Percentiles rank a stretch among this genome's conserved stretches.
These are phyloP conservation scores for Apiospora rasikravindrae DNA, from an alignment of 2,329 filamentous ascomycete genomes.

Conservation along the genomic window DNA sequence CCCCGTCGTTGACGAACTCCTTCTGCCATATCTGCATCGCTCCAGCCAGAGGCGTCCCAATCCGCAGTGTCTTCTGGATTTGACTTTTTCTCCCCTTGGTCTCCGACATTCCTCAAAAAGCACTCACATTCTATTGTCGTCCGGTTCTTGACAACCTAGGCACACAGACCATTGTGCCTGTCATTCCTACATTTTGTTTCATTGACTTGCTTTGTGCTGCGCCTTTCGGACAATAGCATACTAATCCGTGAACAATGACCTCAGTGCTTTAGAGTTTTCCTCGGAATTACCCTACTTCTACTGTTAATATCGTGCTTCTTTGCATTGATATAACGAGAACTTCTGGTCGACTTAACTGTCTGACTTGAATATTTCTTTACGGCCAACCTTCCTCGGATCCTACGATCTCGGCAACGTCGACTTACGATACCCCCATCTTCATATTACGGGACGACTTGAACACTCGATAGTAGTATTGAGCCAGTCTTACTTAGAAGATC, in stretches of 20 bases:
- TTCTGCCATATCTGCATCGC: background rate
- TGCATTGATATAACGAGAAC: constrained; percentile 12
- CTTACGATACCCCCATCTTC: constrained; percentile 8
- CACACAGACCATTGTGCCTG: constrained; percentile 13
- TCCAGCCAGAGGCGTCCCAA: background rate
- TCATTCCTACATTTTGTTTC: constrained; percentile 17
- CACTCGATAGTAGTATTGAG: background rate
- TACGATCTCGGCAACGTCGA: constrained; percentile 1
- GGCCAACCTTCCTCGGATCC: background rate
- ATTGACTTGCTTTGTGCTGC: constrained; percentile 3
- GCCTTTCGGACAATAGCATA: constrained; percentile 17
- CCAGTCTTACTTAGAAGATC: background rate
- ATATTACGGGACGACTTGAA: background rate
- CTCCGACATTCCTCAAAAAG: constrained; percentile 6
- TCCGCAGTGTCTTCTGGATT: background rate
- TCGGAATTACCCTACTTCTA: constrained; percentile 20
- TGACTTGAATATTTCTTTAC: constrained; percentile 16
- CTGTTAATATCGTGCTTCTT: constrained; percentile 16
- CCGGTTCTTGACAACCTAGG: background rate
- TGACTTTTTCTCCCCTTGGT: background rate
- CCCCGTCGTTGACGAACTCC: constrained; percentile 9
- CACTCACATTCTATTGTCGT: background rate
- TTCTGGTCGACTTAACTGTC: constrained; percentile 21
- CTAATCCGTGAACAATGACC: constrained; percentile 22
- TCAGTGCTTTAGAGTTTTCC: constrained; percentile 24